phyloP scores from a whole-genome alignment of 208 protist species.

The Trichomonas vaginalis region DNA sequence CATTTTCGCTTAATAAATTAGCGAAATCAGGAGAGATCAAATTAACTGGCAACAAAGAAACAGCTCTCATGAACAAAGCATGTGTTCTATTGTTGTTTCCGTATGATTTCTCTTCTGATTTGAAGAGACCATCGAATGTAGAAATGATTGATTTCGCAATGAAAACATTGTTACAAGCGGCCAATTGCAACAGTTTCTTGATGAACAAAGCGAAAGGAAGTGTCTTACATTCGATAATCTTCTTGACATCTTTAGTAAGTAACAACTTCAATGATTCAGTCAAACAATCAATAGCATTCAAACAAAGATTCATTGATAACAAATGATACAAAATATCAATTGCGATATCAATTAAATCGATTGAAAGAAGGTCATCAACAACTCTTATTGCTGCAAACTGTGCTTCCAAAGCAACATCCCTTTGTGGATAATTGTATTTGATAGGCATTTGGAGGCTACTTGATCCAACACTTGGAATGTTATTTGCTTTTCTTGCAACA shows the following conservation, averaged over 20 bases:
- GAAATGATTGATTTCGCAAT: neutral
- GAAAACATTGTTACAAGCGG: neutral
- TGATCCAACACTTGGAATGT: neutral
- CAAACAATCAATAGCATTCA: neutral
- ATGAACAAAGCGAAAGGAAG: neutral
- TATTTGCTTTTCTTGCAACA: neutral
- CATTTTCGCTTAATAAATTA: neutral
- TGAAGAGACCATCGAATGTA: neutral
- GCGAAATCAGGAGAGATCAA: neutral
- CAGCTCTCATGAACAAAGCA: neutral
- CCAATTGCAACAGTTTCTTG: neutral
- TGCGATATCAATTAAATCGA: neutral
- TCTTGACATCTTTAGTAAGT: neutral
- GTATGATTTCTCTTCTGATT: neutral
- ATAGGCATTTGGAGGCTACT: neutral
- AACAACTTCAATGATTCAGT: neutral
- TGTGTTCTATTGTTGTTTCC: neutral
- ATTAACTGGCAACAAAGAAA: neutral
- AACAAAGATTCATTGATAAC: neutral
- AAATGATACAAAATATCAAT: neutral
- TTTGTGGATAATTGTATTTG: neutral
- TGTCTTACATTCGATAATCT: neutral
- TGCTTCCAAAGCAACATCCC: neutral
- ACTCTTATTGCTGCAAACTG: neutral
- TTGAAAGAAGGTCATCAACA: neutral